Evolutionary conservation across 2,329 filamentous ascomycete genomes (phyloP).

Genomic region (Ceratocystis huliohia): DNA sequence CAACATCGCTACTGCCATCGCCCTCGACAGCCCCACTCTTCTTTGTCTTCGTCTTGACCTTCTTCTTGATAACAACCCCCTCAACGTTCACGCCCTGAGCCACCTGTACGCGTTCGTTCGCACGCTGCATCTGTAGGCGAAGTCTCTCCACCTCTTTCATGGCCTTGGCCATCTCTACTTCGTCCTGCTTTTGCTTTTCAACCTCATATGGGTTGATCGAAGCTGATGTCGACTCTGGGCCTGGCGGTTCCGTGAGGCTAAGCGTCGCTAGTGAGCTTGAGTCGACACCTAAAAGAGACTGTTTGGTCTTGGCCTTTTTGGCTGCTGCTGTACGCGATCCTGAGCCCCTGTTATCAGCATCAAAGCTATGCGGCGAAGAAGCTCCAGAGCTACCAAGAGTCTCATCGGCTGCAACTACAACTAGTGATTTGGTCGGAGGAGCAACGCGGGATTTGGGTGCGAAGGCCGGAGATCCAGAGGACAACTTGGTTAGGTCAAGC

Average conservation of each 20-base stretch:
- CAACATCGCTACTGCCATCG: background rate
- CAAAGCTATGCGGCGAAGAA: slow-evolving; percentile 37
- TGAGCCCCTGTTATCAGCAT: slow-evolving; percentile 40
- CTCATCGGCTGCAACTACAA: slow-evolving; percentile 62
- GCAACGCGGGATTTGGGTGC: slow-evolving; percentile 32
- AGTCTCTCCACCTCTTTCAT: slow-evolving; percentile 79
- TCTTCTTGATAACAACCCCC: slow-evolving; percentile 53
- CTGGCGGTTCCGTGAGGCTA: slow-evolving; percentile 39
- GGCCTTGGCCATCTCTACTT: slow-evolving; percentile 77
- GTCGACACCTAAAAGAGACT: slow-evolving; percentile 64
- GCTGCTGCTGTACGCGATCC: slow-evolving; percentile 23
- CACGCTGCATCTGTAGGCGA: slow-evolving; percentile 77
- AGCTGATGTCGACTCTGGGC: slow-evolving; percentile 22
- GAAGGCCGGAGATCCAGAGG: slow-evolving; percentile 26
- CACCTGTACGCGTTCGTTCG: slow-evolving; percentile 60
- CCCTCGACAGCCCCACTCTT: slow-evolving; percentile 13
- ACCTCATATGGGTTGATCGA: slow-evolving; percentile 36
- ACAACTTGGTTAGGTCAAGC: slow-evolving; percentile 56
- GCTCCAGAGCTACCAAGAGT: slow-evolving; percentile 46
- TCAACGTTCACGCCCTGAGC: slow-evolving; percentile 55
- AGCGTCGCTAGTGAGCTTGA: slow-evolving; percentile 68
- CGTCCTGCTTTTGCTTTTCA: slow-evolving; percentile 59
- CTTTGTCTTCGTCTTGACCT: slow-evolving; percentile 27
- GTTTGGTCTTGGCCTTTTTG: slow-evolving; percentile 40
- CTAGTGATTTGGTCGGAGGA: slow-evolving; percentile 33